phyloP scores from a whole-genome alignment of 352 stramenopile species.

The Elongisporangium senticosum region DNA sequence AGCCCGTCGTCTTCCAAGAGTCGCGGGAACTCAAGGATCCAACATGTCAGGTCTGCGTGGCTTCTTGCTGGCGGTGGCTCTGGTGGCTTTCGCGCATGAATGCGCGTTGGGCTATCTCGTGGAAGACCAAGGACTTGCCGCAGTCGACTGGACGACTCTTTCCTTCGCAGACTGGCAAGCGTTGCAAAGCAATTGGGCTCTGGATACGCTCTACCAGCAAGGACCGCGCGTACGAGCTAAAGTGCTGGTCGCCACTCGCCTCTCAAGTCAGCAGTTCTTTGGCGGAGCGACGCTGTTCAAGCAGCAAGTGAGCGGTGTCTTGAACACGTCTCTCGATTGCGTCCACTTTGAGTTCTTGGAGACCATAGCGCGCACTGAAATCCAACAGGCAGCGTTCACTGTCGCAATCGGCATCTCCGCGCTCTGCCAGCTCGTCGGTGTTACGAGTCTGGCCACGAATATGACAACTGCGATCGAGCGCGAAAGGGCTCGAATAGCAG shows the following conservation, averaged over 20 bases:
- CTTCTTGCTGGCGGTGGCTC: neutral
- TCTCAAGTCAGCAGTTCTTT: slow-evolving; percentile 11
- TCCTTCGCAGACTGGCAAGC: neutral
- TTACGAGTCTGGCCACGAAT: neutral
- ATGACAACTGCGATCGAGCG: neutral
- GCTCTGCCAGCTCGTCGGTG: slow-evolving; percentile 7
- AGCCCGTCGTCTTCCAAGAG: neutral
- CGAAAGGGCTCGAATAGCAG: neutral
- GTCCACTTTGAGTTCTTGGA: slow-evolving; percentile 20
- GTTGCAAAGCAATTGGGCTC: neutral
- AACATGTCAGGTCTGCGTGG: neutral
- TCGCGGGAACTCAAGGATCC: neutral
- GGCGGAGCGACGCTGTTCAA: slow-evolving; percentile 12
- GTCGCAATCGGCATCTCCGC: slow-evolving; percentile 16
- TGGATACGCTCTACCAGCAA: neutral
- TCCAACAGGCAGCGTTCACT: slow-evolving; percentile 7
- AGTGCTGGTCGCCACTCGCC: slow-evolving; percentile 8
- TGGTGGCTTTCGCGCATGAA: neutral
- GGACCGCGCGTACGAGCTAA: slow-evolving; percentile 17
- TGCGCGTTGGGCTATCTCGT: neutral
- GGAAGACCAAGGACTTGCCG: neutral
- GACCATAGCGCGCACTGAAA: slow-evolving; percentile 7
- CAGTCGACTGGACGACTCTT: neutral
- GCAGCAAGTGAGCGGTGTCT: slow-evolving; percentile 11
- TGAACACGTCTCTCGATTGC: slow-evolving; percentile 6